These are phyloP conservation scores for thale cress (Arabidopsis thaliana) DNA, from an alignment of 345 rosid genomes.

Conservation along the genomic window DNA sequence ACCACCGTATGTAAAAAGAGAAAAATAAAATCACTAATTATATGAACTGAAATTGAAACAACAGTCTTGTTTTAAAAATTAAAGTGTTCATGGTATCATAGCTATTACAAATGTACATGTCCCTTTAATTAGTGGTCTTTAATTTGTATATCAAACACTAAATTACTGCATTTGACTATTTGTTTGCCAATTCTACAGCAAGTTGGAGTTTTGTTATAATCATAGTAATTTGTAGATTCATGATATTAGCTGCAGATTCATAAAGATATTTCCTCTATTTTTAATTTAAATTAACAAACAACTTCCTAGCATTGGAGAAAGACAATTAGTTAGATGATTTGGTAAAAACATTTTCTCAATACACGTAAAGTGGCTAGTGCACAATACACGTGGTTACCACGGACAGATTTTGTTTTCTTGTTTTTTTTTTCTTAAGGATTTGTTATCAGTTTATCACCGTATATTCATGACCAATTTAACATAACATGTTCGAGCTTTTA, in stretches of 20 bases:
- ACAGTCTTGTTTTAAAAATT: neutral
- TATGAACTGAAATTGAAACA: neutral
- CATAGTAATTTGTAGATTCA: neutral
- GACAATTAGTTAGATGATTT: constrained; percentile 15
- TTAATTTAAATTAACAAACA: constrained; percentile 2
- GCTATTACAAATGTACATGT: neutral
- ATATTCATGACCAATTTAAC: no score
- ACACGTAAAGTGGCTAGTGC: constrained; percentile 17
- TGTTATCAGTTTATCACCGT: no score
- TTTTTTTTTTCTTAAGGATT: no score
- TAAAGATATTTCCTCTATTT: constrained; percentile 10
- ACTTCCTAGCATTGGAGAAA: neutral
- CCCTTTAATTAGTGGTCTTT: neutral
- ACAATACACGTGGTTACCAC: constrained; percentile 17
- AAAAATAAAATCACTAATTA: no score
- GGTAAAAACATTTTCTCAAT: constrained; percentile 18
- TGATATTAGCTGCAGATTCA: constrained; percentile 20
- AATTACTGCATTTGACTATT: neutral
- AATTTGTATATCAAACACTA: neutral
- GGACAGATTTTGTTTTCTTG: neutral
- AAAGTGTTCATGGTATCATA: neutral
- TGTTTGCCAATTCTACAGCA: neutral
- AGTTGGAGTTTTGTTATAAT: constrained; percentile 24
- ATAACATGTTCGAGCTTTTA: constrained; percentile 4
- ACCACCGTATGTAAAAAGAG: neutral